phyloP scores from a whole-genome alignment of 257 asterid genomes.

The Solanum peruvianum region DNA sequence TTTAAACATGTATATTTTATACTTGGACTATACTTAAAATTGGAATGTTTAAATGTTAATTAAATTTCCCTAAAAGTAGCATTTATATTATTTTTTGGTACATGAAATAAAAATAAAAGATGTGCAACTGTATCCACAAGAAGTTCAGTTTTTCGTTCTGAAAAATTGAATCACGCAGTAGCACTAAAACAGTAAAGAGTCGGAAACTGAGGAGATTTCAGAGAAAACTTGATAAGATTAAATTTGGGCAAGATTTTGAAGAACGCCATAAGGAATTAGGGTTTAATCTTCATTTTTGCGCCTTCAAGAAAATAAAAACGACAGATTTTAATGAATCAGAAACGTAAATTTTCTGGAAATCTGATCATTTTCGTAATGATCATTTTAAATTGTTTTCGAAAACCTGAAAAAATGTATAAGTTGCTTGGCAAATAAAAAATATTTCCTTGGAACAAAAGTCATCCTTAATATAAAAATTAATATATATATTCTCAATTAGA shows the following conservation, averaged over 20 bases:
- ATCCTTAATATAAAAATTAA: too few species aligned
- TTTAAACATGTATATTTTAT: neutral
- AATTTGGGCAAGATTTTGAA: neutral
- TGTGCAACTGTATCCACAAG: neutral
- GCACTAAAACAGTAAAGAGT: neutral
- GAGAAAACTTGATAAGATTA: neutral
- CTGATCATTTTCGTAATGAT: too few species aligned
- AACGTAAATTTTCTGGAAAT: neutral
- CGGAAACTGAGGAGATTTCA: neutral
- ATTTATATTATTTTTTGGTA: neutral
- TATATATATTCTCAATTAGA: too few species aligned
- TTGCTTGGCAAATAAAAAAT: too few species aligned
- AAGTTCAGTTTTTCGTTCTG: neutral
- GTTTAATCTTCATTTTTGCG: neutral
- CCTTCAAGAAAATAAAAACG: neutral
- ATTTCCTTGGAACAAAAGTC: too few species aligned
- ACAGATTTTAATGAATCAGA: neutral
- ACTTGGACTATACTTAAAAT: neutral
- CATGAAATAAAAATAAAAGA: neutral
- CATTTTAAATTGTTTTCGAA: too few species aligned
- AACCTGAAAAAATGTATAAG: too few species aligned
- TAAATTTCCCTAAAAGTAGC: neutral
- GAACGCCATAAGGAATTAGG: neutral
- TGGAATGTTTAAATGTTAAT: neutral
- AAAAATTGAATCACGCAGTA: neutral